Conservation (phyloP, 345 rosid genomes). For the Gossypium mustelinum region DNA sequence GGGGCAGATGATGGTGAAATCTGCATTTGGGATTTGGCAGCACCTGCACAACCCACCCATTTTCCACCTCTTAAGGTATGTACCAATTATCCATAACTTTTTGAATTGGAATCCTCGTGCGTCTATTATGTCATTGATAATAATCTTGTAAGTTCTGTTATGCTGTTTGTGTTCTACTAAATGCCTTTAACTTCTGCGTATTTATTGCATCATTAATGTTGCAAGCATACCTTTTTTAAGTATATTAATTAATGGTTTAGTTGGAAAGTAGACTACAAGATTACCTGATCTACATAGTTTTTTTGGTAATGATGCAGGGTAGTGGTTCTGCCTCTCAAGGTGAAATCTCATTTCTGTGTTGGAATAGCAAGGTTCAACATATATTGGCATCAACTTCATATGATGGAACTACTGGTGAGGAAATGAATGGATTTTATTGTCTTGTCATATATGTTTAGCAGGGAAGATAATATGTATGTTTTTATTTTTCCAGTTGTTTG, state of each 20-base stretch:
- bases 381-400: conserved; percentile 92
- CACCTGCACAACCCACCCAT: conserved; percentile 73
- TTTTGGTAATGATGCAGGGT: conserved; percentile 53
- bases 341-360: conserved; percentile 90
- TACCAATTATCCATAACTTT: background rate
- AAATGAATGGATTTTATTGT: background rate
- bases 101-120: conserved; percentile 2
- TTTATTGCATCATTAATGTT: background rate
- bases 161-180: background rate
- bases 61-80: conserved; percentile 78
- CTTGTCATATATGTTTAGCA: background rate
- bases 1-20: conserved; percentile 99
- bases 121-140: background rate
- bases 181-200: background rate
- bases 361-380: conserved; percentile 94
- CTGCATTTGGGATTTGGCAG: conserved; percentile 87
- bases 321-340: conserved; percentile 91
- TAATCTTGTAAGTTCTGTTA: background rate
- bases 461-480: conserved; percentile 3
- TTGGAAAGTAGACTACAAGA: background rate
- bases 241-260: background rate
- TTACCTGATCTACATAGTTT: background rate
- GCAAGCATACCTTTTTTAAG: background rate
- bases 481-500: conserved; percentile 63
- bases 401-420: conserved; percentile 94